Evolutionary conservation across 352 stramenopile species (phyloP), one percentile per base, ranked within the genome.

Genomic region (Phytophthora constricta): DNA sequence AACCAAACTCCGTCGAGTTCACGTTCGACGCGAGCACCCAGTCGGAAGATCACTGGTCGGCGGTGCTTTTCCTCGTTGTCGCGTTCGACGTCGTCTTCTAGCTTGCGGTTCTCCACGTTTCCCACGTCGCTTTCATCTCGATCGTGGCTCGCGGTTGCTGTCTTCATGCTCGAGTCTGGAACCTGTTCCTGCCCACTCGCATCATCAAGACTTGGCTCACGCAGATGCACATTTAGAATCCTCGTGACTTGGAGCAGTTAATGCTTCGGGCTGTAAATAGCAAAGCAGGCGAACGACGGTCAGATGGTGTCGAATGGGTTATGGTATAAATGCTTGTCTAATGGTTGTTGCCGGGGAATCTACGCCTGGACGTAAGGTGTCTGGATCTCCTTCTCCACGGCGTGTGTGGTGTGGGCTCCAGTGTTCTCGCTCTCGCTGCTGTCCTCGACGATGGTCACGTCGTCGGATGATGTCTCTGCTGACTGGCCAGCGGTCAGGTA

Each of bases 1-100:
- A 93, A 95, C 87, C 84, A 95, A 23, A 91, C 68, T 2, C 85
- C 84, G 48, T 95, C 87, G 20, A 95, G 68, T 42, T 91, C 84
- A 14, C 84, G 70, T 55, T 93, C 84, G 20, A 93, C 84, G 14
- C 80, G 80, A 17, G 59, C 58, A 33, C 82, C 82, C 8, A 90
- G 57, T 16, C 62, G 53, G 42, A 83, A 87, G 26, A 39, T 61
- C 19, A 43, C 27, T 7, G 39, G 20, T 43, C 60, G 51, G 17
- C 27, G 20, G 22, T 62, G 33, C 48, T 81, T 79, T 27, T 68
- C 55, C 4, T 34, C 59, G 20, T 75, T 53, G 5, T 69, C 65
- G 3, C 16, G 19, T 31, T 47, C 45, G 7, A n/a, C 54, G 13
- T 34, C 65, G 5, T 70, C 64, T 16, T 65, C 55, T 28, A 67